Evolutionary conservation across 768 basidiomycete species (phyloP), one percentile per base, ranked within the genome.

Genomic region (Lyophyllum semitale): DNA sequence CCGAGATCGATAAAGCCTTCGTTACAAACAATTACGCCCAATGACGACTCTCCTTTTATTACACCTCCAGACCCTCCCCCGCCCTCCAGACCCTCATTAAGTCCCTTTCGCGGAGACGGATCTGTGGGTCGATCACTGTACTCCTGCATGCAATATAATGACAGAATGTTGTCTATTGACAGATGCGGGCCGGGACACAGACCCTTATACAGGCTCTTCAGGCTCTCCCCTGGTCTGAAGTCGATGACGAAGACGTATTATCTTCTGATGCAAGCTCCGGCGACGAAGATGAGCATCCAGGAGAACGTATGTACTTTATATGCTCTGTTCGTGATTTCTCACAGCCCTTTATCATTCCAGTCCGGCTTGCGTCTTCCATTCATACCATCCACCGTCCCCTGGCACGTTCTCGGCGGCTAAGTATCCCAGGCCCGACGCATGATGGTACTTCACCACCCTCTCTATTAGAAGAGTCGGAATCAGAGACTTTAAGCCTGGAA

Each of bases 131-230:
- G 5, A 5, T 50, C 41, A 59, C 38, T 40, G 54, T 50, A 30
- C 51, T 50, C 52, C 33, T 53, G 37, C 41, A 40, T 52, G 44
- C 57, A 54, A 58, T 50, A 58, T 50, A 35, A 46, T 54, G 54
- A 55, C 62, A 54, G 49, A 54, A 20, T 17, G 32, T 23, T 43
- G 6, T 47, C 3, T 1, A 23, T 27, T 32, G 59, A 33, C 65
- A 94, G 92, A 89, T 94, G 85, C 87, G 90, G 37, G 84, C 86
- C 23, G 92, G 92, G 15, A 94, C 92, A 2, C 93, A 94, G 67
- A 90, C 92, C 2, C 82, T 94, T 47, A 93, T 94, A 35, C 92
- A 93, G 72, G 92, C 90, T 3, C 77, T 94, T 13, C 92, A 93
- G 63, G 92, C 91, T 1, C 77, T 93, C 38, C 93, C 92, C 18